Percentiles rank a stretch among this genome's conserved stretches.
These are phyloP conservation scores for Terfezia claveryi DNA, from an alignment of 495 filamentous ascomycete genomes.

Conservation along the genomic window DNA sequence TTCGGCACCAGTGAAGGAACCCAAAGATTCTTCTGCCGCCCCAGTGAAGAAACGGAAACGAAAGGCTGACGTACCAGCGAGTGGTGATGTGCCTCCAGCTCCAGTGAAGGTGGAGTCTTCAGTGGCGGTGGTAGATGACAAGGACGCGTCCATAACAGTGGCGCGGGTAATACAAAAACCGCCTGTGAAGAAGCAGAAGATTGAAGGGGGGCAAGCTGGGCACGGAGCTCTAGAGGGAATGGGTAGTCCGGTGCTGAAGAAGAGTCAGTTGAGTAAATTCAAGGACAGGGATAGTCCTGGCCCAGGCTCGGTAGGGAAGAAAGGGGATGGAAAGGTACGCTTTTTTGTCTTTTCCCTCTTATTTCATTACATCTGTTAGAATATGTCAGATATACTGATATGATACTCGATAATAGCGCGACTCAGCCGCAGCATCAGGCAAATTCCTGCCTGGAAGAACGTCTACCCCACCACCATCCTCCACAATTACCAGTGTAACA, in stretches of 20 bases:
- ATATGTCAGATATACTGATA: background rate
- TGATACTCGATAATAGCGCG: slow-evolving; percentile 2
- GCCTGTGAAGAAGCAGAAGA: slow-evolving; percentile 12
- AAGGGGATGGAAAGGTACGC: slow-evolving; percentile 1
- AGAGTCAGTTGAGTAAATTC: slow-evolving; percentile 10
- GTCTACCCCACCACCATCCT: background rate
- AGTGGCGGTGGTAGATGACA: background rate
- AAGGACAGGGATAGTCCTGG: slow-evolving; percentile 11
- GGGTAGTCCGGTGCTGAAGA: slow-evolving; percentile 2
- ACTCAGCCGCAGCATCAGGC: slow-evolving; percentile 1
- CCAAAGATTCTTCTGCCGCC: background rate
- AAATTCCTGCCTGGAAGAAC: background rate
- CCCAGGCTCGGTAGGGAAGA: slow-evolving; percentile 2
- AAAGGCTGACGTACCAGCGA: slow-evolving; percentile 6
- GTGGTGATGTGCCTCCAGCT: background rate
- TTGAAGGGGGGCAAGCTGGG: background rate
- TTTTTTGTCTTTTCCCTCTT: slow-evolving; percentile 8
- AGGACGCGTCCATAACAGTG: slow-evolving; percentile 1
- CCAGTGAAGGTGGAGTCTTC: background rate
- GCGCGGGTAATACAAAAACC: slow-evolving; percentile 2
- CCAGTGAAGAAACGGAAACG: slow-evolving; percentile 15
- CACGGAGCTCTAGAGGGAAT: background rate
- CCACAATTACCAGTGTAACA: background rate
- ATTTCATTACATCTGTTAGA: background rate
- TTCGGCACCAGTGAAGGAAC: background rate